Evolutionary conservation across 2,329 filamentous ascomycete genomes (phyloP), one percentile per base, ranked within the genome.

Genomic region (Ophiostoma pallidulum): DNA sequence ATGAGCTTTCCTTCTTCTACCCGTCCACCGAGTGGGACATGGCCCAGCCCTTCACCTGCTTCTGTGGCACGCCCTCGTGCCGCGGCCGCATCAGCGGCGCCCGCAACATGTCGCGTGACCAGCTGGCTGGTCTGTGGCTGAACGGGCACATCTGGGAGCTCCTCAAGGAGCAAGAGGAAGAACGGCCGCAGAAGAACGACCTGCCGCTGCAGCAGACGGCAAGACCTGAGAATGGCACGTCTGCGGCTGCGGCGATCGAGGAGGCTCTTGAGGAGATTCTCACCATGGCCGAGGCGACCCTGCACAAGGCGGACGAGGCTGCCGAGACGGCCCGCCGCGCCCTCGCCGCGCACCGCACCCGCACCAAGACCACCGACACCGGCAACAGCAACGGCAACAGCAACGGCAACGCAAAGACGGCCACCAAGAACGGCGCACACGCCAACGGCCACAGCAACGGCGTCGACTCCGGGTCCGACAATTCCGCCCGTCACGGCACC

Each of bases 11-110:
- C 45, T 87, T 86, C 67, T 87, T 86, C 65, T 87, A 87, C 57
- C 82, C 83, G 4, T 84, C 79, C 46, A 86, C 82, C 1, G 83
- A 87, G 64, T 87, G 81, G 81, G 58, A 70, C 58, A 86, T 87
- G 82, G 77, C 78, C 28, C 82, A 86, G 67, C 73, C 80, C 4
- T 87, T 87, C 59, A 65, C 74, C 51, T 87, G 83, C 60, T 67
- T 74, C 50, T 87, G 83, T 60, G 70, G 71, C 52, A 70, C 69
- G 4, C 55, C 67, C 0, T 65, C 66, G 18, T 87, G 83, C 64
- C 71, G 72, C 45, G 80, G 81, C 14, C 69, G 63, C 53, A 84
- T 87, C 53, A 62, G 66, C 37, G 83, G 83, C 14, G 83, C 83
- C 12, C 72, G 68, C 56, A 71, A 78, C 57, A 81, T 86, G 75